A percentile compares a stretch with the other conserved stretches of the same genome.
phyloP scores from a whole-genome alignment of 176 grass and related monocot species.

The Olyra latifolia region DNA sequence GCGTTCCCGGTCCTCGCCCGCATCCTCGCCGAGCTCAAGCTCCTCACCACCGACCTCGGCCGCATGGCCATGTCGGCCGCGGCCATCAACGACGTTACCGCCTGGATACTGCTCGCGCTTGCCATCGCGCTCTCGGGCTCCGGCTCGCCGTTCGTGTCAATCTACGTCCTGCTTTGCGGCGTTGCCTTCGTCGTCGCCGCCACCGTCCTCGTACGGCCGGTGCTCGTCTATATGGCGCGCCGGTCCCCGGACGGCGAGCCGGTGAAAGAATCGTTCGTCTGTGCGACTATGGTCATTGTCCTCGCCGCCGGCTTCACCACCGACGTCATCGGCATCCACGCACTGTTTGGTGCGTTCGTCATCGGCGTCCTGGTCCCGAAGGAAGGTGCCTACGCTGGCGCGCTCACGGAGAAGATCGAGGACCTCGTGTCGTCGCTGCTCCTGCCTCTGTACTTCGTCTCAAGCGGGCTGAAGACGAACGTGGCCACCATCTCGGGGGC shows the following conservation, averaged over 20 bases:
- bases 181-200: slow-evolving; percentile 35
- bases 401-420: slow-evolving; percentile 66
- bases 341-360: slow-evolving; percentile 70
- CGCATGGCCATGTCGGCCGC: slow-evolving; percentile 83
- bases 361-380: slow-evolving; percentile 60
- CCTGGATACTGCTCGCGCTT: slow-evolving; percentile 61
- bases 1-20: slow-evolving; percentile 66
- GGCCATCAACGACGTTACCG: slow-evolving; percentile 55
- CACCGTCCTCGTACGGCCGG: slow-evolving; percentile 35
- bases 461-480: slow-evolving; percentile 68
- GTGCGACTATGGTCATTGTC: slow-evolving; percentile 32
- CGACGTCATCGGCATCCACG: slow-evolving; percentile 67
- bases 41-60: slow-evolving; percentile 68
- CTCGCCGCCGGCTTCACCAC: slow-evolving; percentile 57
- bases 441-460: slow-evolving; percentile 71
- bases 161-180: slow-evolving; percentile 56
- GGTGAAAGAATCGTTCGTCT: slow-evolving; percentile 50
- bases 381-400: slow-evolving; percentile 50
- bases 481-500: slow-evolving; percentile 46
- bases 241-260: slow-evolving; percentile 54
- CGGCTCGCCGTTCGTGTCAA: slow-evolving; percentile 47
- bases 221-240: slow-evolving; percentile 43
- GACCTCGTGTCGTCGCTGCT: slow-evolving; percentile 59
- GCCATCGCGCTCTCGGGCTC: slow-evolving; percentile 58
- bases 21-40: slow-evolving; percentile 73